A percentile compares a stretch with the other conserved stretches of the same genome.
Evolutionary conservation across 805 yeast species (phyloP).

Genomic region (Candida endomychidarum): DNA sequence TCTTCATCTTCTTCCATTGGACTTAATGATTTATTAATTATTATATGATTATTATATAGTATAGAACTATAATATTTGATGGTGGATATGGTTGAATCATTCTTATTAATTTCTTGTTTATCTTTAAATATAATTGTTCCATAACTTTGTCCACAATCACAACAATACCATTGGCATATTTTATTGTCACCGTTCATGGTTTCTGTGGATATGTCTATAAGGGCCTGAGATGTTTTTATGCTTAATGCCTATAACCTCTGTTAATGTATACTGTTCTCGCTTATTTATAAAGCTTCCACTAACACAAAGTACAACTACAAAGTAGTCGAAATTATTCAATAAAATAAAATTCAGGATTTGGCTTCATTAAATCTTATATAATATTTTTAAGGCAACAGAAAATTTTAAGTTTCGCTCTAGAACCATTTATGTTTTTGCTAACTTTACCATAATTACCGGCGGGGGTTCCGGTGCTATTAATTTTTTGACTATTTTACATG

Average conservation of each 20-base stretch:
- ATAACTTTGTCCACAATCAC: conserved; percentile 40
- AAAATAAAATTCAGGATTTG: neutral
- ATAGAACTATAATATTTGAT: conserved; percentile 28
- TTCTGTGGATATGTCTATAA: too few relatives aligned
- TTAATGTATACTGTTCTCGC: too few relatives aligned
- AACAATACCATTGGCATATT: conserved; percentile 44
- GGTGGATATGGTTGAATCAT: conserved; percentile 13
- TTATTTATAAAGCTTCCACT: too few relatives aligned
- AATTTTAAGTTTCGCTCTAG: conserved; percentile 6
- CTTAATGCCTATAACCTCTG: too few relatives aligned
- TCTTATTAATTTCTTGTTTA: conserved; percentile 8
- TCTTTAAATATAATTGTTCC: conserved; percentile 30
- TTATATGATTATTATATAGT: conserved; percentile 17
- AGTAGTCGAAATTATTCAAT: too few relatives aligned
- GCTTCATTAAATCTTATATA: conserved; percentile 3
- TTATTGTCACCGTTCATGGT: too few relatives aligned
- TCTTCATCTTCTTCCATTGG: conserved; percentile 8
- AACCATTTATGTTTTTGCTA: too few relatives aligned
- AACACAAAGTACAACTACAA: too few relatives aligned
- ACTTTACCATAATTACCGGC: too few relatives aligned
- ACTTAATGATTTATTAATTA: conserved; percentile 6
- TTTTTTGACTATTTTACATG: too few relatives aligned
- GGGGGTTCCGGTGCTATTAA: neutral
- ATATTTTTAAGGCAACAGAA: conserved; percentile 1
- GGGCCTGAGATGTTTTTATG: too few relatives aligned